Conservation (phyloP, 768 basidiomycete genomes). For the Suillus sp. region DNA sequence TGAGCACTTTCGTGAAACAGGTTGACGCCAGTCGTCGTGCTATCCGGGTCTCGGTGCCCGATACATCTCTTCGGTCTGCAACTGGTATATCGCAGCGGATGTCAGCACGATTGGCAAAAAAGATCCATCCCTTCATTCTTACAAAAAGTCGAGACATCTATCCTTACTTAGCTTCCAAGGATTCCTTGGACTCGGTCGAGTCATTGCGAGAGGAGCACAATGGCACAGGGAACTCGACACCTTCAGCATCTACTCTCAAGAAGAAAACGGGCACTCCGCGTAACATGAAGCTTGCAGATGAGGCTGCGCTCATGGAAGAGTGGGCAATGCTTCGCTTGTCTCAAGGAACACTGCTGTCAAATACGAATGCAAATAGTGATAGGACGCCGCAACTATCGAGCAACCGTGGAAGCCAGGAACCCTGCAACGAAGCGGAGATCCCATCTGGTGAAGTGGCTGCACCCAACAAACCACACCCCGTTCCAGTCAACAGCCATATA, state of each 20-base stretch:
- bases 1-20: not conserved
- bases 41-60: not conserved
- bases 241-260: slow-evolving; percentile 6
- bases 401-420: not conserved
- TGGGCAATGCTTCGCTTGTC: slow-evolving; percentile 35
- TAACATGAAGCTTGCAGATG: slow-evolving; percentile 22
- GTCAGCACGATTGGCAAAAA: slow-evolving; percentile 26
- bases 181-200: slow-evolving; percentile 14
- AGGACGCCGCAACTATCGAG: not conserved
- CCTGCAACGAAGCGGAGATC: not conserved
- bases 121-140: slow-evolving; percentile 19
- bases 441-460: not conserved
- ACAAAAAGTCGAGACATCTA: slow-evolving; percentile 31
- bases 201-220: not conserved
- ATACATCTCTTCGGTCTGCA: not conserved
- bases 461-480: not conserved
- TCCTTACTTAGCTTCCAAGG: slow-evolving; percentile 26
- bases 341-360: slow-evolving; percentile 23
- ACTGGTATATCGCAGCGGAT: slow-evolving; percentile 15
- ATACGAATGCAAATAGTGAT: slow-evolving; percentile 7
- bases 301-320: slow-evolving; percentile 30
- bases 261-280: slow-evolving; percentile 21
- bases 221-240: not conserved
- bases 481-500: not conserved
- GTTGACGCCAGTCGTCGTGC: not conserved